A percentile compares a stretch with the other conserved stretches of the same genome.
phyloP scores from a whole-genome alignment of 306 rosid species.

The Trifolium dubium region DNA sequence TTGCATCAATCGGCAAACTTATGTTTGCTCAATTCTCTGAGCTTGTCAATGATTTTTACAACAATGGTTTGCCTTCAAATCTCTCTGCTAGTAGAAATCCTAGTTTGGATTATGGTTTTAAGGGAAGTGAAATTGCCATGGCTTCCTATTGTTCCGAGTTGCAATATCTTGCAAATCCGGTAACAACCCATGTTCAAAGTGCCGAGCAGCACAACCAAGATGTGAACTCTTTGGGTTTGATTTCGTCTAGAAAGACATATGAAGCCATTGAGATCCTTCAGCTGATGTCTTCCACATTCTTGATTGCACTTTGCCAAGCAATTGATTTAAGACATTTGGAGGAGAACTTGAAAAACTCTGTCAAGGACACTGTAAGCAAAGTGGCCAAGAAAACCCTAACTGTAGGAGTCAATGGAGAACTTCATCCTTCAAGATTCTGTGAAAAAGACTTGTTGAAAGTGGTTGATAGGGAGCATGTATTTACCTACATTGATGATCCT shows the following conservation, averaged over 20 bases:
- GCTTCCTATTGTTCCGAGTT: slow-evolving; percentile 5
- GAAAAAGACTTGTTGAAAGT: slow-evolving; percentile 5
- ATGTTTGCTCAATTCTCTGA: slow-evolving; percentile 89
- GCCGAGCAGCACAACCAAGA: not conserved
- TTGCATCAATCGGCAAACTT: slow-evolving; percentile 85
- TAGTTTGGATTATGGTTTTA: not conserved
- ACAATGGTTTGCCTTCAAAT: slow-evolving; percentile 84
- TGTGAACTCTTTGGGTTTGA: not conserved
- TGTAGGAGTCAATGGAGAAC: not conserved
- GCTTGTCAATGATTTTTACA: slow-evolving; percentile 88
- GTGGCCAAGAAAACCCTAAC: not conserved
- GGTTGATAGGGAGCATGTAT: not conserved
- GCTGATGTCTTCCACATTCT: not conserved
- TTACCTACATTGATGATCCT: not conserved
- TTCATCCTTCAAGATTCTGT: slow-evolving; percentile 1
- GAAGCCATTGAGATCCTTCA: not conserved
- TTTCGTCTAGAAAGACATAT: not conserved
- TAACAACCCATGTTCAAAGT: not conserved
- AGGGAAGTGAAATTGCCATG: not conserved
- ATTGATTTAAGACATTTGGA: slow-evolving; percentile 1
- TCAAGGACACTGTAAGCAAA: not conserved
- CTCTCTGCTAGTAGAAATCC: slow-evolving; percentile 33
- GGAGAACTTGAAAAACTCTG: not conserved
- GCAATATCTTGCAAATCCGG: not conserved
- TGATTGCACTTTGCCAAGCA: not conserved